Conservation (phyloP, 2,329 filamentous ascomycete genomes). For the Talaromyces sp. region DNA sequence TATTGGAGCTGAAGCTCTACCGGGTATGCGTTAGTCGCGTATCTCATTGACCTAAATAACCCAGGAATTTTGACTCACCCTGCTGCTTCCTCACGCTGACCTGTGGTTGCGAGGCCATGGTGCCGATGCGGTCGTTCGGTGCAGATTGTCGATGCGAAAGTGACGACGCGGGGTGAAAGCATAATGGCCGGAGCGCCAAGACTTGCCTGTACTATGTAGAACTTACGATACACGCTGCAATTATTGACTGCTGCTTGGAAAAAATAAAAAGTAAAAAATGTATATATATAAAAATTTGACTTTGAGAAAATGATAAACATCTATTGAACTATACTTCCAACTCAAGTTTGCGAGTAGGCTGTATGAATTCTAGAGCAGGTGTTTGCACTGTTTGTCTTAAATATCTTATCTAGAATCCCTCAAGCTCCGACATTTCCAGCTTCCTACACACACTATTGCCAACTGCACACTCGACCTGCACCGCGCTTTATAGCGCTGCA, state of each 20-base stretch:
- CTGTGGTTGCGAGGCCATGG: conserved; percentile 37
- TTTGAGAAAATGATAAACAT: not conserved
- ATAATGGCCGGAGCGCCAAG: not conserved
- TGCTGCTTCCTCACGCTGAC: conserved; percentile 43
- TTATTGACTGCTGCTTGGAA: not conserved
- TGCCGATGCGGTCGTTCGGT: conserved; percentile 8
- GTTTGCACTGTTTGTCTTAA: conserved; percentile 15
- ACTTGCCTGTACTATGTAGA: not conserved
- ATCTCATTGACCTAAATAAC: not conserved
- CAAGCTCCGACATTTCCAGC: not conserved
- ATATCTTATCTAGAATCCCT: conserved; percentile 10
- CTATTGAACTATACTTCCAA: not conserved
- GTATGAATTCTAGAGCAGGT: not conserved
- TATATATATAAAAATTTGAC: too few relatives aligned
- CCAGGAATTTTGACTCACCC: conserved; percentile 26
- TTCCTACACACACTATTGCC: not conserved
- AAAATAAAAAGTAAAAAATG: too few relatives aligned
- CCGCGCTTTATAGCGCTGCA: not conserved
- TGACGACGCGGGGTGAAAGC: not conserved
- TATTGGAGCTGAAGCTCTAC: conserved; percentile 48
- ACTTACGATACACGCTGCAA: not conserved
- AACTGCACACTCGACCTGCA: not conserved
- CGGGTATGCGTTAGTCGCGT: conserved; percentile 2
- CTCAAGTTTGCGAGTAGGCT: too few relatives aligned
- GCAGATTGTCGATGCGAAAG: not conserved